These are phyloP conservation scores for Sporothrix variecibatus DNA, from an alignment of 2,329 filamentous ascomycete genomes.

Conservation along the genomic window DNA sequence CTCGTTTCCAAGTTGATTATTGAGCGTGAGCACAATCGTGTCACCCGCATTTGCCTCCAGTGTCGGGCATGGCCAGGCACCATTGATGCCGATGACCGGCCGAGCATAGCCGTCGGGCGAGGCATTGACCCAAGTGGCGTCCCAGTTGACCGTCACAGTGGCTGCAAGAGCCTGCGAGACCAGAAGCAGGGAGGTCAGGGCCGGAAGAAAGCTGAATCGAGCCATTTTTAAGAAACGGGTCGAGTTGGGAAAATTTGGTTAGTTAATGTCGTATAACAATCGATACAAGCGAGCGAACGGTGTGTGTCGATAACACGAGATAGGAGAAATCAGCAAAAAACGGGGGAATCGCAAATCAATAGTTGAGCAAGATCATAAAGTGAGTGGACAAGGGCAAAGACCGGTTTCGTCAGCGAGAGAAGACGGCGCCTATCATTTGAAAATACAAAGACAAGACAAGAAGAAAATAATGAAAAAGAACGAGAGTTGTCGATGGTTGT, in stretches of 20 bases:
- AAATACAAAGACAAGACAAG: not conserved
- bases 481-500: conserved; percentile 8
- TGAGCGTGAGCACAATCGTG: conserved; percentile 50
- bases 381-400: not conserved
- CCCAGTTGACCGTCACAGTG: conserved; percentile 43
- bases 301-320: not conserved
- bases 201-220: not conserved
- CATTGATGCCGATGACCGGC: conserved; percentile 57
- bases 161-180: conserved; percentile 35
- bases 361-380: not conserved
- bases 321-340: not conserved
- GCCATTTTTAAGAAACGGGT: conserved; percentile 10
- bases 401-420: conserved; percentile 20
- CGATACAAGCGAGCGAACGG: not conserved
- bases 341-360: not conserved
- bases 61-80: conserved; percentile 60
- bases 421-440: conserved; percentile 3
- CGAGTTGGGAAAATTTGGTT: not conserved
- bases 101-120: conserved; percentile 43
- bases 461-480: conserved; percentile 9
- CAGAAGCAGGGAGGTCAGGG: conserved; percentile 29
- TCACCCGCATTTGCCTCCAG: conserved; percentile 56
- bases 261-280: not conserved
- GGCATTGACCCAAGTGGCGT: conserved; percentile 45
- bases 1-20: conserved; percentile 55